Conservation (phyloP, 2,329 filamentous ascomycete species). For the Talaromyces sp. region DNA sequence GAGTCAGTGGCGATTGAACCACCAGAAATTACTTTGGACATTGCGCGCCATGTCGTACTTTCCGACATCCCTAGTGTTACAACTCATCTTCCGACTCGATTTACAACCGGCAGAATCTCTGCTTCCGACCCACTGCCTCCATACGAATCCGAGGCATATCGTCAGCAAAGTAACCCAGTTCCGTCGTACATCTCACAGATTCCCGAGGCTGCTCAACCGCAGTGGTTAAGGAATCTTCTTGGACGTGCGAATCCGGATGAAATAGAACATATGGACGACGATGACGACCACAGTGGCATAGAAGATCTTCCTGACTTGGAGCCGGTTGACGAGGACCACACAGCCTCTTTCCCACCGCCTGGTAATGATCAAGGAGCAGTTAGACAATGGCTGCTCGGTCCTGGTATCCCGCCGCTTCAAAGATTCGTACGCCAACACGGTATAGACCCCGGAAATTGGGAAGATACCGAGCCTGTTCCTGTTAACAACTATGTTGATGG, state of each 20-base stretch:
- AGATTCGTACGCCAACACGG: slow-evolving; percentile 38
- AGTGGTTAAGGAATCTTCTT: slow-evolving; percentile 36
- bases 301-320: slow-evolving; percentile 18
- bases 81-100: slow-evolving; percentile 61
- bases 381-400: slow-evolving; percentile 32
- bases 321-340: background rate
- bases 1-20: slow-evolving; percentile 44
- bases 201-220: slow-evolving; percentile 31
- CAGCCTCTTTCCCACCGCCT: slow-evolving; percentile 21
- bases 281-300: slow-evolving; percentile 22
- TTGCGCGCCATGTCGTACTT: slow-evolving; percentile 74
- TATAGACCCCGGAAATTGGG: slow-evolving; percentile 43
- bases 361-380: slow-evolving; percentile 28
- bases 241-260: slow-evolving; percentile 34
- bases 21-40: slow-evolving; percentile 50
- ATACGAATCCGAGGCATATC: slow-evolving; percentile 42
- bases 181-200: slow-evolving; percentile 31
- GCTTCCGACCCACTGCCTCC: slow-evolving; percentile 83
- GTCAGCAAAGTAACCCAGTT: slow-evolving; percentile 33
- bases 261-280: slow-evolving; percentile 22
- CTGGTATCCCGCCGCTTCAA: slow-evolving; percentile 34
- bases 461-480: slow-evolving; percentile 33
- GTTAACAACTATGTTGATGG: slow-evolving; percentile 36
- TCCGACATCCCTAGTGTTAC: slow-evolving; percentile 71
- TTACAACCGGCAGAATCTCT: slow-evolving; percentile 64